Conservation (phyloP, 1,139 yeast species). For the Saccharomyces hybrid region DNA sequence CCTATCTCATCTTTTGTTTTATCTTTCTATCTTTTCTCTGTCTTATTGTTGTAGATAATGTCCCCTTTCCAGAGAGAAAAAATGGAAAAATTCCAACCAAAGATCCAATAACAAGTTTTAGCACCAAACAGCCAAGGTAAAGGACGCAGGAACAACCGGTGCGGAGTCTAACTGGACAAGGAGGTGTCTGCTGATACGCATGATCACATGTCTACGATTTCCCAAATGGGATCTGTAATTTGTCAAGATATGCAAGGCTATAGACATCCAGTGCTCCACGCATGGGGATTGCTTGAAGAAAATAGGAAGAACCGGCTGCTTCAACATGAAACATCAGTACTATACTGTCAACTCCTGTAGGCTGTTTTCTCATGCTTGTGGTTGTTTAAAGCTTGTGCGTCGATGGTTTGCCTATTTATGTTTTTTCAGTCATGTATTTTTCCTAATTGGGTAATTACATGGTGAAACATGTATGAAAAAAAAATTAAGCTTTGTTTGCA, state of each 20-base stretch:
- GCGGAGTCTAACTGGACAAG: neutral
- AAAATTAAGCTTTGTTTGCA: neutral
- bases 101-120: neutral
- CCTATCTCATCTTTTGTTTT: neutral
- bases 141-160: neutral
- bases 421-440: conserved; percentile 3
- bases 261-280: neutral
- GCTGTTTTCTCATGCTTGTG: neutral
- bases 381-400: neutral
- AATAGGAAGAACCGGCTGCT: neutral
- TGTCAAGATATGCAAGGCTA: too few species aligned
- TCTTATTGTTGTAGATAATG: neutral
- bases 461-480: neutral
- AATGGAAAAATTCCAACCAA: neutral
- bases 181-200: neutral
- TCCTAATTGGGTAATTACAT: conserved; percentile 7
- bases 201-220: neutral
- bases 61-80: neutral
- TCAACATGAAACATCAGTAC: neutral
- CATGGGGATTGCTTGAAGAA: neutral
- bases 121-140: neutral
- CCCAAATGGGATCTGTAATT: neutral
- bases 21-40: neutral
- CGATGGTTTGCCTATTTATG: neutral
- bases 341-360: neutral